Conservation (phyloP, 2,329 filamentous ascomycete species). For the Allantophomopsis cytisporea region DNA sequence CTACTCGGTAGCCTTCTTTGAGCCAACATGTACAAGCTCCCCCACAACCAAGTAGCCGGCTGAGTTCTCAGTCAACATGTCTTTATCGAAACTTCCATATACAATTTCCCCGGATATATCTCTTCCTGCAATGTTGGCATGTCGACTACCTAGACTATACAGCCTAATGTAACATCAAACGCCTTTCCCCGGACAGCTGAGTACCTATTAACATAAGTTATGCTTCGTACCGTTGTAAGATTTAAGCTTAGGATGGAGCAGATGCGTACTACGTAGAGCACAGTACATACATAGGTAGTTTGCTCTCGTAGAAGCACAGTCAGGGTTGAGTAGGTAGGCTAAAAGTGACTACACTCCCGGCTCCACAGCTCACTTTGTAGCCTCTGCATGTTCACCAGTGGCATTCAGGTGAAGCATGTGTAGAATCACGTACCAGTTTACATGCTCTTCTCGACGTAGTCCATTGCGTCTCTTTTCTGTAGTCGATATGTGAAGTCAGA, state of each 20-base stretch:
- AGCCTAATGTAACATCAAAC: conserved; percentile 77
- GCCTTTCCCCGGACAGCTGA: conserved; percentile 51
- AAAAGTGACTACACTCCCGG: conserved; percentile 17
- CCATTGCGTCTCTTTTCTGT: conserved; percentile 8
- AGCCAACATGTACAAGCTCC: conserved; percentile 55
- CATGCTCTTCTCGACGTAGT: conserved; percentile 21
- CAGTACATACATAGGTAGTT: no score
- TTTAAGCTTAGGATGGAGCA: conserved; percentile 68
- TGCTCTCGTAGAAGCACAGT: conserved; percentile 21
- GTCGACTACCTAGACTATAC: conserved; percentile 87
- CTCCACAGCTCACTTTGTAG: conserved; percentile 10
- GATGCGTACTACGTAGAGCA: no score
- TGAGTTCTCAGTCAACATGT: conserved; percentile 87
- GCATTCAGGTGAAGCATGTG: neutral
- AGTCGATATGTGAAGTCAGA: no score
- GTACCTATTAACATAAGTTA: neutral
- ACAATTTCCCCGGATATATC: conserved; percentile 52
- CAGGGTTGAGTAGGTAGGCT: neutral
- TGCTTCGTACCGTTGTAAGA: conserved; percentile 67
- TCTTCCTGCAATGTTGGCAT: no score
- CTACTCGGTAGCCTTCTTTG: no score
- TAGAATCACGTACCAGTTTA: conserved; percentile 10
- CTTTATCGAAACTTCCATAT: conserved; percentile 83
- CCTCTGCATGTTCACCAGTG: conserved; percentile 9
- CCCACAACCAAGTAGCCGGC: conserved; percentile 71